Evolutionary conservation across 2,329 filamentous ascomycete genomes (phyloP).

Genomic region (Fusarium albosuccineum): DNA sequence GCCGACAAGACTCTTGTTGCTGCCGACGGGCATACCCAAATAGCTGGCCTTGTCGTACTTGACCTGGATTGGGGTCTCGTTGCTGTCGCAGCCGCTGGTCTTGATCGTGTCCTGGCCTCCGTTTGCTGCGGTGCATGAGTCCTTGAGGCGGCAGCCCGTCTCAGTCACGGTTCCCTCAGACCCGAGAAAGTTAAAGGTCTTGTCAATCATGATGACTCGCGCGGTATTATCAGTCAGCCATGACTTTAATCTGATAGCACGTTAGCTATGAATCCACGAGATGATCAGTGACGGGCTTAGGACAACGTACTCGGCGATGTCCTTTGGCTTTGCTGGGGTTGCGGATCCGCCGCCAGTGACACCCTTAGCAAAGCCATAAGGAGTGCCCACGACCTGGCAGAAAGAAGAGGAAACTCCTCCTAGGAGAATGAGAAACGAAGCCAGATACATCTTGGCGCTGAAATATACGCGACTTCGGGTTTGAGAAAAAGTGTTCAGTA

Average conservation of each 20-base stretch:
- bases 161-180: conserved; percentile 36
- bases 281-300: too few relatives aligned
- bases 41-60: conserved; percentile 51
- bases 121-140: conserved; percentile 30
- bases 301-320: not conserved
- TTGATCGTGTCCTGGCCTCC: conserved; percentile 39
- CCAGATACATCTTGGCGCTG: not conserved
- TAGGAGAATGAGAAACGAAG: not conserved
- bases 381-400: not conserved
- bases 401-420: not conserved
- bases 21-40: conserved; percentile 46
- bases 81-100: conserved; percentile 29
- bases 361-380: conserved; percentile 2
- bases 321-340: not conserved
- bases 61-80: conserved; percentile 12
- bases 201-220: conserved; percentile 52
- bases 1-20: conserved; percentile 58
- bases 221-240: conserved; percentile 20
- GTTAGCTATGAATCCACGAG: not conserved
- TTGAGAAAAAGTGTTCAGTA: too few relatives aligned
- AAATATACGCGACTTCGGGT: too few relatives aligned
- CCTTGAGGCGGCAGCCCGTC: conserved; percentile 36
- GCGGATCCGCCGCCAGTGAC: conserved; percentile 5
- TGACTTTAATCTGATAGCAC: not conserved
- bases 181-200: conserved; percentile 44